These are phyloP conservation scores for Chalciporus pseudorubinellus DNA, from an alignment of 768 basidiomycete genomes.

Conservation along the genomic window DNA sequence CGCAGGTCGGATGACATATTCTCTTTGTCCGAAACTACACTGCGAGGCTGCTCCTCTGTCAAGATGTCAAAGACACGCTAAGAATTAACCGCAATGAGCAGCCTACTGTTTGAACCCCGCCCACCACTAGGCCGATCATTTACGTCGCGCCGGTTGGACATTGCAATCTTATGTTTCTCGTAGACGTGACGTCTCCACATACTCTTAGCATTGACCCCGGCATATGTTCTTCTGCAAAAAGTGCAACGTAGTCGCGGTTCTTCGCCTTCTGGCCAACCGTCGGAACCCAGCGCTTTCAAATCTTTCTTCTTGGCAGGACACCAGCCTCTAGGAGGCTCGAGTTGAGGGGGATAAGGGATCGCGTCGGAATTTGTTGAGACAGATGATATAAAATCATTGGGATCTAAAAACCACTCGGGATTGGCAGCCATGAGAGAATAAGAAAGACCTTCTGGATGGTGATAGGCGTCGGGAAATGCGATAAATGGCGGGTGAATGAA, in stretches of 20 bases:
- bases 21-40: slow-evolving; percentile 32
- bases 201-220: slow-evolving; percentile 85
- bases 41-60: slow-evolving; percentile 65
- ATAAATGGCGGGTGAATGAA: slow-evolving; percentile 78
- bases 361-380: slow-evolving; percentile 46
- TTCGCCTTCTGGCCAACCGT: slow-evolving; percentile 78
- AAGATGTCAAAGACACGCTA: slow-evolving; percentile 20
- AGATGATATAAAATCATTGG: slow-evolving; percentile 57
- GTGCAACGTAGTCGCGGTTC: slow-evolving; percentile 80
- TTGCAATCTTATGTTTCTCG: slow-evolving; percentile 88
- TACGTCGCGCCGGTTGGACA: slow-evolving; percentile 80
- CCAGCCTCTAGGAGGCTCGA: slow-evolving; percentile 85
- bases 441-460: slow-evolving; percentile 63
- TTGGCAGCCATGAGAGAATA: slow-evolving; percentile 74
- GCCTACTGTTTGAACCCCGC: slow-evolving; percentile 64
- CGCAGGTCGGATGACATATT: slow-evolving; percentile 32
- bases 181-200: slow-evolving; percentile 91
- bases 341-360: slow-evolving; percentile 70
- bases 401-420: slow-evolving; percentile 76
- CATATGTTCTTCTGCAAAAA: slow-evolving; percentile 80
- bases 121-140: slow-evolving; percentile 58
- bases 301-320: slow-evolving; percentile 84
- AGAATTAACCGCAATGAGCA: not conserved
- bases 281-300: slow-evolving; percentile 61
- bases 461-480: slow-evolving; percentile 59